Base-by-base conservation (phyloP, 371 early-diverging fungal genomes). In the Coemansia sp. region DNA sequence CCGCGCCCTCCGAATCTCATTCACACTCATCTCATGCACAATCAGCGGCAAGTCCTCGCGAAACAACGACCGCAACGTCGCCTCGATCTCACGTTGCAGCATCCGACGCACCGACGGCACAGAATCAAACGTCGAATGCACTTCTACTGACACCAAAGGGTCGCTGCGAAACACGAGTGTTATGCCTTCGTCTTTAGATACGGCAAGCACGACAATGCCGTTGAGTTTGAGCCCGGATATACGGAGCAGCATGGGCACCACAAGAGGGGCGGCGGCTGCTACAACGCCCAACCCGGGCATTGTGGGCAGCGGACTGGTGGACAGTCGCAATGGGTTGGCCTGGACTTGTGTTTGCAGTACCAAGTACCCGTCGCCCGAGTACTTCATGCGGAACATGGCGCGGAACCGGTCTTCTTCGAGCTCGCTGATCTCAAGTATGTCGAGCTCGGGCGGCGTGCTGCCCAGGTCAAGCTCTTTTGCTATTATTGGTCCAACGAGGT, bases 371-470 rank as follows among this genome's bases (percentile, higher is more conserved):
- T 99, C 96, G 13, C 97, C 97, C 63, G 81, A 84, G 79, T 99
- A 99, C 26, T 84, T 88, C 69, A 99, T 83, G 66, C 92, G 92
- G 82, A 97, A 97, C 65, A 98, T 95, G 18, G 96, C 98, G 55
- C 93, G 87, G 81, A 97, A 96, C 64, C 92, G 88, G 71, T 96
- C 95, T 55, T 85, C 89, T 4, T 88, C 86, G 27, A 99, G 84
- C 63, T 99, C 99, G 40, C 95, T 92, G 68, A 99, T 94, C 70
- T 99, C 99, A n/a, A 99, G 81, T 66, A 99, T 94, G 72, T 97
- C 98, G 29, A 99, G 85, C 52, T 95, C 95, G 14, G 99, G 99
- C 22, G 99, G 91, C 90, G 85, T 83, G 37, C 93, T 93, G 16
- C 99, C 99, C 92, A 98, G 89, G 80, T 95, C 81, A 40, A 98